These are phyloP conservation scores for Diversispora eburnea DNA, from an alignment of 192 early-diverging fungal genomes.

Conservation along the genomic window DNA sequence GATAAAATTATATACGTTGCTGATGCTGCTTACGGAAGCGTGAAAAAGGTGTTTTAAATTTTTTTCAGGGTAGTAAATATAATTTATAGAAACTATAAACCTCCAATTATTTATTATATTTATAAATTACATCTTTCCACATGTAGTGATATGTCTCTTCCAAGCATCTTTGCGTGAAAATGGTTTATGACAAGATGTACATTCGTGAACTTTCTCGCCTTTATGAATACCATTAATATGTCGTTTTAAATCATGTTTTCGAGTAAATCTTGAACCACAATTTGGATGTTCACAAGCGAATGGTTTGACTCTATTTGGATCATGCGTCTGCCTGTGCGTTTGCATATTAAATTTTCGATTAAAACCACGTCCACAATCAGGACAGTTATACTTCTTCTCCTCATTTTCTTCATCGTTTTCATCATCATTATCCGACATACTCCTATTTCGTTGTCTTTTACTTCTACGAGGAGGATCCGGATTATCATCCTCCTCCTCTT, in stretches of 20 bases:
- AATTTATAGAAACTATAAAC: too few relatives aligned
- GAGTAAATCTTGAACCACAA: conserved; percentile 57
- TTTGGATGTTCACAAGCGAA: conserved; percentile 48
- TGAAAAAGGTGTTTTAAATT: too few relatives aligned
- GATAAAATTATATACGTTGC: too few relatives aligned
- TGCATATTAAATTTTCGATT: conserved; percentile 66
- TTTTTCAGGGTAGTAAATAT: too few relatives aligned
- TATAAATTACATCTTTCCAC: conserved; percentile 10
- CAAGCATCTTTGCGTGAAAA: conserved; percentile 70
- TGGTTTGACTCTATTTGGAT: conserved; percentile 60
- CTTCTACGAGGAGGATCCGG: background rate
- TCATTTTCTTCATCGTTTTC: conserved; percentile 4
- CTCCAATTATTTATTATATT: too few relatives aligned
- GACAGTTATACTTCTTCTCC: conserved; percentile 49
- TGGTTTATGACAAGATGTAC: conserved; percentile 47
- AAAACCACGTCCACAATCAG: conserved; percentile 55
- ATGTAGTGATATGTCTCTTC: conserved; percentile 45
- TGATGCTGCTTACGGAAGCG: too few relatives aligned
- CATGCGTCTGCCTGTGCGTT: conserved; percentile 61
- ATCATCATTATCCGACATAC: background rate
- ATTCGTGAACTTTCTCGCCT: conserved; percentile 57
- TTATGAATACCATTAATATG: conserved; percentile 63
- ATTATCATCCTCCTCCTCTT: background rate
- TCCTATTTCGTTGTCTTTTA: background rate
- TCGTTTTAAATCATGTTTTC: conserved; percentile 70